phyloP scores from a whole-genome alignment of 1,139 yeast species.

The Scheffersomyces illinoinensis region DNA sequence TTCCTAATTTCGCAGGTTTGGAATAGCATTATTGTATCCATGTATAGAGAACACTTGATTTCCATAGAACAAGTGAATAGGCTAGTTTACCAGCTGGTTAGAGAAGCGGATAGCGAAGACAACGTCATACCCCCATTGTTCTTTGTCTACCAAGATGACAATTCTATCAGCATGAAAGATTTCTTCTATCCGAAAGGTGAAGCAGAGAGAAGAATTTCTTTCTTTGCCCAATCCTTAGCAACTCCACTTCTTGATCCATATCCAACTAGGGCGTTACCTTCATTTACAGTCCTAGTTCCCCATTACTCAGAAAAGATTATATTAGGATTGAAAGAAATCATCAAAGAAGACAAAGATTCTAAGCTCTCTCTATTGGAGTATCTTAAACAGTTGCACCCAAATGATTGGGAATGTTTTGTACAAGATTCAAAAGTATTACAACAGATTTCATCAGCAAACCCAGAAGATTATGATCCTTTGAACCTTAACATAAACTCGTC shows the following conservation, averaged over 20 bases:
- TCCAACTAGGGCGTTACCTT: constrained; percentile 74
- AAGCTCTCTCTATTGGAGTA: constrained; percentile 74
- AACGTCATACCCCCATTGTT: constrained; percentile 60
- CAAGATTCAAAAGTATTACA: constrained; percentile 54
- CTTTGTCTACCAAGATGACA: constrained; percentile 75
- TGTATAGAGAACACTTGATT: constrained; percentile 78
- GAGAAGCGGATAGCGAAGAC: constrained; percentile 33
- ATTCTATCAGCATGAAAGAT: constrained; percentile 32
- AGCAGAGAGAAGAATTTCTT: constrained; percentile 79
- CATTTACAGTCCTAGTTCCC: constrained; percentile 82
- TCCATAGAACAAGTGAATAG: constrained; percentile 69
- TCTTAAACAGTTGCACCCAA: constrained; percentile 63
- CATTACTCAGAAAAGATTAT: constrained; percentile 80
- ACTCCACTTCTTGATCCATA: constrained; percentile 75
- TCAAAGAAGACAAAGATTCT: constrained; percentile 59
- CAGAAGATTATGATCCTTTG: constrained; percentile 7
- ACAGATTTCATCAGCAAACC: constrained; percentile 2
- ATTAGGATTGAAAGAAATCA: constrained; percentile 63
- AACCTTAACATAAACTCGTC: neutral
- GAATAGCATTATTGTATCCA: constrained; percentile 75
- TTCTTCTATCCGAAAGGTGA: constrained; percentile 61
- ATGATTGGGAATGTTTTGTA: constrained; percentile 80
- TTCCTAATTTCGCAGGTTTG: constrained; percentile 68
- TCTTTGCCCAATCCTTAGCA: constrained; percentile 84
- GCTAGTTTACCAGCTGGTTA: constrained; percentile 55